Conservation (phyloP, 2,329 filamentous ascomycete species). For the Cladophialophora yegresii region DNA sequence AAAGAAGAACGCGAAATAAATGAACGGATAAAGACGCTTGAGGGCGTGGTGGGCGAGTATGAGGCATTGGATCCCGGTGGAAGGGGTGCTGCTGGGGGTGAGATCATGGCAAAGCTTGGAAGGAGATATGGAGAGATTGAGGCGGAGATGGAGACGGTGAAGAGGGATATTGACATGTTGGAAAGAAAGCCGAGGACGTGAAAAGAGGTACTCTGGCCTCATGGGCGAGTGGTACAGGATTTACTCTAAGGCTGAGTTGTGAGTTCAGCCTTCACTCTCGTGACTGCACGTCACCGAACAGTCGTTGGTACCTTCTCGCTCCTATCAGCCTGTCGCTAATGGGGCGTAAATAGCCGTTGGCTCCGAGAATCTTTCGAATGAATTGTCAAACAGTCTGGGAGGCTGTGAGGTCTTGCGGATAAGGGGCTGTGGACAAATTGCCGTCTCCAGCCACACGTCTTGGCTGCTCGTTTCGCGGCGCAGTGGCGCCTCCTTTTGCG, state of each 20-base stretch:
- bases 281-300: neutral
- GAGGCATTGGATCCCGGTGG: conserved; percentile 37
- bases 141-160: conserved; percentile 44
- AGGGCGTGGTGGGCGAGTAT: conserved; percentile 43
- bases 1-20: conserved; percentile 44
- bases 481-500: neutral
- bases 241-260: neutral
- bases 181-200: neutral
- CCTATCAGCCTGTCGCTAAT: neutral
- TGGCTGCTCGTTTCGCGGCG: neutral
- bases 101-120: conserved; percentile 43
- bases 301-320: neutral
- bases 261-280: neutral
- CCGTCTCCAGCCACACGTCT: neutral
- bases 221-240: neutral
- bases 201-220: neutral
- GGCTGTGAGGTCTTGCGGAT: neutral
- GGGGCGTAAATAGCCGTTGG: neutral
- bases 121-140: conserved; percentile 44
- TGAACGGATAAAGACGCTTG: conserved; percentile 38
- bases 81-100: conserved; percentile 1
- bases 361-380: neutral
- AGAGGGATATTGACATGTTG: conserved; percentile 42
- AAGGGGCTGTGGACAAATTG: neutral
- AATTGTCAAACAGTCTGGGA: neutral